phyloP scores from a whole-genome alignment of 371 early-diverging fungal species.

The Mucor sp. region DNA sequence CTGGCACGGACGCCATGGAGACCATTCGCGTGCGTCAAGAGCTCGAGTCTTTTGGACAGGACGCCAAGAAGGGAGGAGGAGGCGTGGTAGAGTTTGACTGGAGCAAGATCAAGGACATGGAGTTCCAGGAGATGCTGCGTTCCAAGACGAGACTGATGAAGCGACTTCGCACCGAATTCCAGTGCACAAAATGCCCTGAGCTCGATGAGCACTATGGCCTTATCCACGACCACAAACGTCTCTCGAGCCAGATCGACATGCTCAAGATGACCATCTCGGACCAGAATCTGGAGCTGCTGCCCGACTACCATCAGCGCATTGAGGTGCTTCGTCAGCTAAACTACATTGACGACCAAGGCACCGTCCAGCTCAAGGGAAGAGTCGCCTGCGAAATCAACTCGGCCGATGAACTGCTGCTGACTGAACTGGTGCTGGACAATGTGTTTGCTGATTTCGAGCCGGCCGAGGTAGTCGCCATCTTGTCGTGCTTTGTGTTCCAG shows the following conservation, averaged over 20 bases:
- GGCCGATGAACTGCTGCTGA: constrained; percentile 95
- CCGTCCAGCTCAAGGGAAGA: constrained; percentile 97
- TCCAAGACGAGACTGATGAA: constrained; percentile 52
- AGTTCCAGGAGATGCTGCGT: constrained; percentile 75
- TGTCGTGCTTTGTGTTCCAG: constrained; percentile 97
- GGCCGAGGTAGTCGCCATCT: constrained; percentile 93
- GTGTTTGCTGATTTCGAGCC: constrained; percentile 88
- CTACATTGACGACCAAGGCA: constrained; percentile 82
- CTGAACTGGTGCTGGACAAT: constrained; percentile 98
- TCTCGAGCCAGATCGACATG: constrained; percentile 72
- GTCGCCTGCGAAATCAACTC: constrained; percentile 99
- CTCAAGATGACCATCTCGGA: constrained; percentile 82
- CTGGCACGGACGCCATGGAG: constrained; percentile 48
- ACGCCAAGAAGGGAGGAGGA: constrained; percentile 39
- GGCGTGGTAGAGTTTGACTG: constrained; percentile 63
- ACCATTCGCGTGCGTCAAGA: constrained; percentile 49
- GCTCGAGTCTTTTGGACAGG: constrained; percentile 56
- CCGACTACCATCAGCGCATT: constrained; percentile 90
- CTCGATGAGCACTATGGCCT: constrained; percentile 74
- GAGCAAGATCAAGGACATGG: constrained; percentile 80
- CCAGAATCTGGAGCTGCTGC: constrained; percentile 89
- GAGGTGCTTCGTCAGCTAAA: constrained; percentile 77
- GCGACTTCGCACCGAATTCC: constrained; percentile 52
- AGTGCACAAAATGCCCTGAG: constrained; percentile 86
- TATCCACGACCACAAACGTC: constrained; percentile 66